Conservation (phyloP, 2,329 filamentous ascomycete species). For the Penicillium crustosum region DNA sequence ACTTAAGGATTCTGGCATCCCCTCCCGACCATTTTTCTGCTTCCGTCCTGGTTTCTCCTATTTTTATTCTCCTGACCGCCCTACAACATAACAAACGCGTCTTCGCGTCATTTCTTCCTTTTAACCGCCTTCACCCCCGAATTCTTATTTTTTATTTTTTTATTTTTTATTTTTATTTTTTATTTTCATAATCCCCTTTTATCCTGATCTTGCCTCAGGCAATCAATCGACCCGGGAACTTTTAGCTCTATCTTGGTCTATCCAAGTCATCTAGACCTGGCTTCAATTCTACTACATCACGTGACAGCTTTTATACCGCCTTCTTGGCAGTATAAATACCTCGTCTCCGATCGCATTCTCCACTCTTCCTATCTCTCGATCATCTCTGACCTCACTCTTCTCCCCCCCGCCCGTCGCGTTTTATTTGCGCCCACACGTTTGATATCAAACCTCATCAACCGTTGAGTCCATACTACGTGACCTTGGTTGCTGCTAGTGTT, state of each 20-base stretch:
- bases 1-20: slow-evolving; percentile 31
- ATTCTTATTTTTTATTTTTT: slow-evolving; percentile 15
- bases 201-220: slow-evolving; percentile 13
- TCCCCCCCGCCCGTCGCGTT: slow-evolving; percentile 13
- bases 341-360: slow-evolving; percentile 41
- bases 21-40: slow-evolving; percentile 25
- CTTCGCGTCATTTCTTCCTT: slow-evolving; percentile 13
- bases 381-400: slow-evolving; percentile 17
- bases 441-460: slow-evolving; percentile 23
- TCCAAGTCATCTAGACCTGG: slow-evolving; percentile 6
- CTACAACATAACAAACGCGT: slow-evolving; percentile 22
- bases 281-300: slow-evolving; percentile 29
- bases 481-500: slow-evolving; percentile 9
- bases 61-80: slow-evolving; percentile 18
- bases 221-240: not conserved
- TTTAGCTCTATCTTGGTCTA: slow-evolving; percentile 6
- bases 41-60: slow-evolving; percentile 22
- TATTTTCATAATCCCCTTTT: slow-evolving; percentile 11
- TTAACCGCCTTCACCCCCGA: slow-evolving; percentile 13
- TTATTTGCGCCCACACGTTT: slow-evolving; percentile 18
- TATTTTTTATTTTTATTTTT: slow-evolving; percentile 6
- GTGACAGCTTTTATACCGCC: slow-evolving; percentile 34
- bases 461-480: not conserved
- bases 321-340: slow-evolving; percentile 49
- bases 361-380: slow-evolving; percentile 33